Base-by-base conservation (phyloP, 2,329 filamentous ascomycete genomes). In the Cyphellophora attinorum region DNA sequence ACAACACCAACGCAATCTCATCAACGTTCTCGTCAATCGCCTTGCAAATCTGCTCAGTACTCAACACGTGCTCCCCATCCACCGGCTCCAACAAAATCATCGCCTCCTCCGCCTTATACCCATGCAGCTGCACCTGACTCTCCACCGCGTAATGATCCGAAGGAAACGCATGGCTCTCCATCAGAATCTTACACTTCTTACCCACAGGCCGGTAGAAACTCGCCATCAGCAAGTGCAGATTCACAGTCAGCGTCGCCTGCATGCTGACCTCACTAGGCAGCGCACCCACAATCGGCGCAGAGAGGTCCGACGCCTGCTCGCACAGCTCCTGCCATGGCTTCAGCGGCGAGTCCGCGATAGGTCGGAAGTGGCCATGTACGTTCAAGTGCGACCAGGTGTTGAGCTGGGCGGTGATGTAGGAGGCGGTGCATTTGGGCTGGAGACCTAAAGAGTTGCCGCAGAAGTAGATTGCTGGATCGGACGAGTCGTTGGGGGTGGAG, bases 401-500 rank as follows among this genome's bases (percentile, higher is more conserved):
- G 1, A 93, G 71, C 46, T 91, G 85, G 4, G 76, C 71, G 31
- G 78, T 65, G 42, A 93, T 61, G 45, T 84, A 79, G n/a, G 68
- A 62, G 11, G 72, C 65, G 0, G 78, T 77, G 6, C 72, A 71
- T 41, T 73, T 76, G 27, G 86, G 85, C 55, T 93, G 86, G 3
- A 88, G 72, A 23, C 86, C 86, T 1, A 94, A 71, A 0, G 85
- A 93, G 62, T 94, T 93, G 37, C 88, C 88, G 47, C 85, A 89
- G 45, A 94, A 77, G 58, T 94, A 94, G 39, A 85, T 78, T 6
- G 49, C 48, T 12, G 15, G 49, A 45, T 23, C 43, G 45, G 49
- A 27, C 56, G 52, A 2, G 53, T 55, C 31, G 57, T 46, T 38
- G 55, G 50, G 5, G 45, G 45, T 16, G 36, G 37, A 37, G 55